Evolutionary conservation across 768 basidiomycete genomes (phyloP).

Genomic region (Holtermanniella nyarrowii): DNA sequence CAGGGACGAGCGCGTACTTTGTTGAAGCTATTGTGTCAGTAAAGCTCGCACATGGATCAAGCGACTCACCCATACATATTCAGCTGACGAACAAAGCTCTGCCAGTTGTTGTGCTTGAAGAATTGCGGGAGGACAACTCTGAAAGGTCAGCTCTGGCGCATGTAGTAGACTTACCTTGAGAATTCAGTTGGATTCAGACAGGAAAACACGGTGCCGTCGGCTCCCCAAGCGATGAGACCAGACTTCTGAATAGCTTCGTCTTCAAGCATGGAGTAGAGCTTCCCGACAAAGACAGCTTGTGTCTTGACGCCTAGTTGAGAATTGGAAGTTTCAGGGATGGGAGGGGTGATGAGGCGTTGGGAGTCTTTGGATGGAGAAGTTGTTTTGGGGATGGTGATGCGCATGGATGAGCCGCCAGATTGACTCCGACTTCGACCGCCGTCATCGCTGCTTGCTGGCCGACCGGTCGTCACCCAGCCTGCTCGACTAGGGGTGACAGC

Average conservation of each 20-base stretch:
- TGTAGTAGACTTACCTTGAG: constrained; percentile 27
- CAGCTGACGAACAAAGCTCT: constrained; percentile 79
- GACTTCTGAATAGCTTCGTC: constrained; percentile 31
- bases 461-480: too few species aligned
- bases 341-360: background rate
- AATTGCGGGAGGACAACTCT: constrained; percentile 62
- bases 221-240: constrained; percentile 36
- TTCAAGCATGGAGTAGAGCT: constrained; percentile 39
- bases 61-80: constrained; percentile 75
- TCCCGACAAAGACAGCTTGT: constrained; percentile 39
- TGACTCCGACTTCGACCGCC: too few species aligned
- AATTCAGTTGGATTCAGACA: constrained; percentile 40
- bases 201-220: constrained; percentile 34
- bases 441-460: too few species aligned
- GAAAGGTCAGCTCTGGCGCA: background rate
- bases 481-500: too few species aligned
- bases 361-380: background rate
- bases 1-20: constrained; percentile 13
- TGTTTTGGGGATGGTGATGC: background rate
- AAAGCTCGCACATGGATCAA: background rate
- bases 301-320: constrained; percentile 26
- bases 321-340: background rate
- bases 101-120: constrained; percentile 97
- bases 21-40: constrained; percentile 21
- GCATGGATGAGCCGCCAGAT: too few species aligned